Evolutionary conservation across 202 grass and related monocot genomes (phyloP), one percentile per base, ranked within the genome.

Genomic region (Thinopyrum obtusiflorum): DNA sequence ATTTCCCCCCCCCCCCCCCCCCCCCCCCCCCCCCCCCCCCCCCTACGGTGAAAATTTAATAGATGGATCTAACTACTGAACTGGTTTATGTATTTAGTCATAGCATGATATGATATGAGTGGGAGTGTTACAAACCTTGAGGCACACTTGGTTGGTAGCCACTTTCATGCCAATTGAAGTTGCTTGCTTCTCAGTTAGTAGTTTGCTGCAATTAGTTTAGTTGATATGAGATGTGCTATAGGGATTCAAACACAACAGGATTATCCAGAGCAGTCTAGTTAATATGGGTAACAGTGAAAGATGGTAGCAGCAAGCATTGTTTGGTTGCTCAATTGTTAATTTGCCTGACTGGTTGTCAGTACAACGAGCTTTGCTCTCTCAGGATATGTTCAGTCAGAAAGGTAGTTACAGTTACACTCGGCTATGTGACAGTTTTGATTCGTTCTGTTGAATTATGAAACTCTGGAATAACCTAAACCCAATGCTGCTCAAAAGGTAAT

Each of bases 401-500:
- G 85, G 6, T 88, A 85, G 70, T 81, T 86, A 73, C 65, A 66
- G 65, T 68, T 86, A 77, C 31, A 33, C 76, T 59, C 33, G 14
- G 27, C 60, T 82, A 9, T 80, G 28, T 82, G 53, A 60, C 78
- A 61, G 42, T 78, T 85, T 49, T 65, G 27, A 47, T 88, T 73
- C 0, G 18, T 82, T 86, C 37, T 70, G 21, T 78, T 82, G 82
- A 91, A 71, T 72, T 39, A 63, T 33, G 32, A 87, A 74, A 90
- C 78, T 49, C 77, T 70, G 31, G 73, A 75, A 75, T 80, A 68
- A 62, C 37, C 80, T 75, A 84, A 39, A 71, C 20, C 65, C 53
- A 84, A 14, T 20, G 18, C 49, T 55, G 77, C 68, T 70, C 31
- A 25, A 14, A 73, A 91, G 86, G 89, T 91, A 91, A 87, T 72